Percentiles rank a stretch among this genome's conserved stretches.
These are phyloP conservation scores for Sporothrix curviconia DNA, from an alignment of 2,329 filamentous ascomycete genomes.

Conservation along the genomic window DNA sequence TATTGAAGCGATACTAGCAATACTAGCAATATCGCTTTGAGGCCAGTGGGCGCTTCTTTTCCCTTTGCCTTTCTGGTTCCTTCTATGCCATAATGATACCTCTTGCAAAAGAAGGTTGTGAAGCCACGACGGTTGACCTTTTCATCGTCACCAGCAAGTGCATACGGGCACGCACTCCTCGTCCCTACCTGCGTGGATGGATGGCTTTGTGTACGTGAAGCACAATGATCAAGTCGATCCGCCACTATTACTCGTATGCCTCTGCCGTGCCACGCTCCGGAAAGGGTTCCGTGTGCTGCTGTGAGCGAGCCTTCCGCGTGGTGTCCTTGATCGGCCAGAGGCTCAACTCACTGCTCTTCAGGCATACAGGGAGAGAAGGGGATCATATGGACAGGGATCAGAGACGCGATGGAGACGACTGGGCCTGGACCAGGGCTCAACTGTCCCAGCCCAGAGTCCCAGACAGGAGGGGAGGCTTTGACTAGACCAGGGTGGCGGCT, in stretches of 20 bases:
- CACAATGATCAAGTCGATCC: not conserved
- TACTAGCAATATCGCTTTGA: not conserved
- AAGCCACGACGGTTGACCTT: too few relatives aligned
- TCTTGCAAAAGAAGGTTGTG: too few relatives aligned
- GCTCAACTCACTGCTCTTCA: not conserved
- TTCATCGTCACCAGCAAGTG: too few relatives aligned
- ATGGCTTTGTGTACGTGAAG: not conserved
- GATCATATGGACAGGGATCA: constrained; percentile 2
- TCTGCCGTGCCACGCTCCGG: not conserved
- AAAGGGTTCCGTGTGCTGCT: not conserved
- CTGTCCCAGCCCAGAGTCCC: not conserved
- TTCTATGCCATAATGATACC: too few relatives aligned
- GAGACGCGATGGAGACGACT: not conserved
- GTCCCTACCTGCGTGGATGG: not conserved
- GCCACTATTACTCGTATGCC: not conserved
- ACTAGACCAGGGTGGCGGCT: not conserved
- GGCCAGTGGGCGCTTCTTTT: not conserved
- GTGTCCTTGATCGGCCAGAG: not conserved
- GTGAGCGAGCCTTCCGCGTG: not conserved
- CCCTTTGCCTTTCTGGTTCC: not conserved
- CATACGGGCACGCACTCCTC: not conserved
- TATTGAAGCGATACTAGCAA: not conserved
- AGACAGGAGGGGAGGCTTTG: constrained; percentile 7
- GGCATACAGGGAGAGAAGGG: not conserved
- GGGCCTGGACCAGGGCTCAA: not conserved